Conservation (phyloP, 2,329 filamentous ascomycete species). For the Sodiomyces alkalinus region DNA sequence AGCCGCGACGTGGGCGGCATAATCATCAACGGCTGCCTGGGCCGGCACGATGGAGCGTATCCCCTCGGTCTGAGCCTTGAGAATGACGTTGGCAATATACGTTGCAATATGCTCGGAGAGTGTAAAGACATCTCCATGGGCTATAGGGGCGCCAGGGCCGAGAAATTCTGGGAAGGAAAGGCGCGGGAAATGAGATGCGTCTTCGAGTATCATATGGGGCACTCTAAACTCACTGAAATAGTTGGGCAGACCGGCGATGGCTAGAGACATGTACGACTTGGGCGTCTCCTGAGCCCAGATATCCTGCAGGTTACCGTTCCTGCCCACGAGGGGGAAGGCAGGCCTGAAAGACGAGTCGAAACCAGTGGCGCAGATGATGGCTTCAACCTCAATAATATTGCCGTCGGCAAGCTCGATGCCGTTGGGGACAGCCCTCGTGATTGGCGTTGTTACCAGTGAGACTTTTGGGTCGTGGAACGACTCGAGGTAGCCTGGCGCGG, state of each 20-base stretch:
- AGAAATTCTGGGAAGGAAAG: slow-evolving; percentile 24
- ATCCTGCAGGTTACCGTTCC: slow-evolving; percentile 34
- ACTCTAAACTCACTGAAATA: slow-evolving; percentile 32
- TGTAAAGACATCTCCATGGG: slow-evolving; percentile 34
- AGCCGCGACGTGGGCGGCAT: slow-evolving; percentile 27
- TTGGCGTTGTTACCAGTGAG: slow-evolving; percentile 15
- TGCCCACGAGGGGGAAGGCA: slow-evolving; percentile 32
- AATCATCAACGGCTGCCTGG: slow-evolving; percentile 31
- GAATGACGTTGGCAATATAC: slow-evolving; percentile 32
- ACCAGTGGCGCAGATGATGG: slow-evolving; percentile 42
- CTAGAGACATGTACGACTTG: slow-evolving; percentile 37
- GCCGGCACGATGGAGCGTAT: slow-evolving; percentile 31
- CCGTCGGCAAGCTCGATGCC: slow-evolving; percentile 32
- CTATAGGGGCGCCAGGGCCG: slow-evolving; percentile 35
- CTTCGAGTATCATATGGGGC: too few relatives aligned
- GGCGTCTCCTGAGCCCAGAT: slow-evolving; percentile 26
- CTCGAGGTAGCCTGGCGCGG: slow-evolving; percentile 32
- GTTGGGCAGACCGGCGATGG: slow-evolving; percentile 35
- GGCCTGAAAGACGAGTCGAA: slow-evolving; percentile 39
- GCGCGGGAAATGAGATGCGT: too few relatives aligned
- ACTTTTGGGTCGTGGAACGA: slow-evolving; percentile 13
- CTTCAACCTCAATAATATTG: slow-evolving; percentile 34
- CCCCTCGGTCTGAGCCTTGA: slow-evolving; percentile 33
- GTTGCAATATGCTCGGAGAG: slow-evolving; percentile 34
- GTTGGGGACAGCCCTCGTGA: slow-evolving; percentile 28